Evolutionary conservation across 2,329 filamentous ascomycete genomes (phyloP), one percentile per base, ranked within the genome.

Genomic region (Epichloe gansuensis): DNA sequence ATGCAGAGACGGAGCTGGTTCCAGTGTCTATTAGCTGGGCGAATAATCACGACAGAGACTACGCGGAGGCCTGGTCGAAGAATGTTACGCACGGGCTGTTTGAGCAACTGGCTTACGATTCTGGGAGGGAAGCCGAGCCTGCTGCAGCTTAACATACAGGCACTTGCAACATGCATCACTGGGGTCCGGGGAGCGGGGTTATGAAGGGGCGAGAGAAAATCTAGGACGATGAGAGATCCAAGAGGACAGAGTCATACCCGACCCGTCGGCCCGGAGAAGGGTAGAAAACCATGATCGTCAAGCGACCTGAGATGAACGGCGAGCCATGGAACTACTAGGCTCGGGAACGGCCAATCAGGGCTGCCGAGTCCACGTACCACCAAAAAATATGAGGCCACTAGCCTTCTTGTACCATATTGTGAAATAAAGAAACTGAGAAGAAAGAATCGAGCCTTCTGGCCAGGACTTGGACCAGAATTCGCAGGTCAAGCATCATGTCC

Each of bases 31-130:
- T 82, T 37, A 77, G 67, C 64, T 82, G 78, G 78, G 63, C 67
- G 23, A 70, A 78, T 57, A 68, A 72, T 50, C 61, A 67, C 53
- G 76, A 81, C 56, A 68, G 63, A 54, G 64, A 70, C 35, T 74
- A 70, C 55, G 78, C 77, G 0, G 55, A 65, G 58, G 54, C 62
- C 17, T 82, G 78, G 78, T 64, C 77, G 7, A 55, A 59, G 7
- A 82, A 81, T 52, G 78, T 82, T 57, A 66, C 63, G n/a, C 78
- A 82, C 57, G 63, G 69, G 9, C 56, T 73, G 35, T 62, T 76
- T 28, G 63, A 63, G 51, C 56, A 60, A 37, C 59, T 63, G 4
- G 53, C 58, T 17, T 46, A 48, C 28, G 11, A 41, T 11, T 44
- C 43, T 5, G 51, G 25, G 21, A 21, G n/a, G 11, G 43, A 48